A percentile compares a stretch with the other conserved stretches of the same genome.
Evolutionary conservation across 2,329 filamentous ascomycete species (phyloP).

Genomic region (Aspergillus phoenicis): DNA sequence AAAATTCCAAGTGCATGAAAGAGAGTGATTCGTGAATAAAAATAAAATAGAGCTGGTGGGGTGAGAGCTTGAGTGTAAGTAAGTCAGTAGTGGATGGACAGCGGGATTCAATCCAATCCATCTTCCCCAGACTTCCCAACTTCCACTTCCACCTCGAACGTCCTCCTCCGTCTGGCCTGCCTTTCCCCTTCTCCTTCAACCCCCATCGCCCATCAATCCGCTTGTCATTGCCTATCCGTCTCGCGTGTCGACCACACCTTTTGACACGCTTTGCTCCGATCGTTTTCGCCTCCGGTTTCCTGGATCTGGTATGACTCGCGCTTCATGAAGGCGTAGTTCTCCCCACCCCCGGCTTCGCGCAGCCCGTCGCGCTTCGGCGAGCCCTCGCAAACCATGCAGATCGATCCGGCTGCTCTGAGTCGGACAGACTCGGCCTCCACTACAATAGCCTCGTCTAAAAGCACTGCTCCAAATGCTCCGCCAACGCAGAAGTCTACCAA

Average conservation of each 20-base stretch:
- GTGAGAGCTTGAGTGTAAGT: too few species aligned
- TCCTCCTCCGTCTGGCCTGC: neutral
- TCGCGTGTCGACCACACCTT: constrained; percentile 12
- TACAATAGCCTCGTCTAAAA: constrained; percentile 35
- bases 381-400: constrained; percentile 44
- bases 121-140: neutral
- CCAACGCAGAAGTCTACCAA: constrained; percentile 53
- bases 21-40: too few species aligned
- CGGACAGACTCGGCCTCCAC: constrained; percentile 44
- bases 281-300: constrained; percentile 13
- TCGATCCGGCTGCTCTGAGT: constrained; percentile 49
- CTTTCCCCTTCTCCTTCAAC: constrained; percentile 27
- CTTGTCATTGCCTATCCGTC: constrained; percentile 8
- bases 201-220: constrained; percentile 28
- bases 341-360: constrained; percentile 43
- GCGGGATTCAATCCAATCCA: neutral
- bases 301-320: constrained; percentile 22
- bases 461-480: constrained; percentile 30
- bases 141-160: neutral
- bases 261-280: constrained; percentile 2
- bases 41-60: too few species aligned
- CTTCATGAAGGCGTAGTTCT: constrained; percentile 45
- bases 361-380: constrained; percentile 40
- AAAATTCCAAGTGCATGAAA: too few species aligned
- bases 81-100: too few species aligned